Evolutionary conservation across 1,284 basidiomycete genomes (phyloP).

Genomic region (Chalciporus sp.): DNA sequence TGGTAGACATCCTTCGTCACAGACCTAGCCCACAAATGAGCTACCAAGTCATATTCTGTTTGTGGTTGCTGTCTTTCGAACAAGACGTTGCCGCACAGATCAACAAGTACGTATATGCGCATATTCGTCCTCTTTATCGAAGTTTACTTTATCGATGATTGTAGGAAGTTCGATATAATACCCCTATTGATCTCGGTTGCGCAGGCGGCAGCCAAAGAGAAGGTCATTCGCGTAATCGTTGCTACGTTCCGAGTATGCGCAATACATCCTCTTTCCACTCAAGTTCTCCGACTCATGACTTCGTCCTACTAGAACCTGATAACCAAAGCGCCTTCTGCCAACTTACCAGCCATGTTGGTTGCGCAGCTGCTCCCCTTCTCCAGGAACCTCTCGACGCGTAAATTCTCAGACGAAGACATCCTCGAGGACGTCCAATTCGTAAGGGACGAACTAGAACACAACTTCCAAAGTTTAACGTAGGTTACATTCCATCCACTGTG

Average conservation of each 20-base stretch:
- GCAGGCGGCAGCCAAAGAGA: conserved; percentile 93
- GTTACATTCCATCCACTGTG: conserved; percentile 30
- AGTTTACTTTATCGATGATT: too few relatives aligned
- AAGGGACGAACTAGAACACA: conserved; percentile 76
- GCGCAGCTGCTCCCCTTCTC: conserved; percentile 85
- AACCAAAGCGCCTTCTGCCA: conserved; percentile 76
- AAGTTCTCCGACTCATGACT: conserved; percentile 2
- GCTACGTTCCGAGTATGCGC: conserved; percentile 81
- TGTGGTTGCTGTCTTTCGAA: conserved; percentile 96
- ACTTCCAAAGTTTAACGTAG: conserved; percentile 89
- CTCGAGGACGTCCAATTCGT: conserved; percentile 90
- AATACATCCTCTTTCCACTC: conserved; percentile 10
- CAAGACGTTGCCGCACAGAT: conserved; percentile 82
- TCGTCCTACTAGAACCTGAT: conserved; percentile 73
- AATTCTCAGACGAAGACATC: conserved; percentile 95
- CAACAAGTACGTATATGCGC: conserved; percentile 57
- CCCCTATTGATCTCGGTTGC: conserved; percentile 87
- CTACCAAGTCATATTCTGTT: conserved; percentile 90
- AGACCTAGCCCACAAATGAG: conserved; percentile 89
- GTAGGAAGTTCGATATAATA: conserved; percentile 87
- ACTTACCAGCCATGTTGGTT: conserved; percentile 92
- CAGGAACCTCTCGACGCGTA: conserved; percentile 81
- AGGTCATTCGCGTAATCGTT: conserved; percentile 93
- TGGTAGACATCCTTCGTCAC: conserved; percentile 72
- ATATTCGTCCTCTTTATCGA: too few relatives aligned